Evolutionary conservation across 441 rosid species (phyloP).

Genomic region (Croton setiger): DNA sequence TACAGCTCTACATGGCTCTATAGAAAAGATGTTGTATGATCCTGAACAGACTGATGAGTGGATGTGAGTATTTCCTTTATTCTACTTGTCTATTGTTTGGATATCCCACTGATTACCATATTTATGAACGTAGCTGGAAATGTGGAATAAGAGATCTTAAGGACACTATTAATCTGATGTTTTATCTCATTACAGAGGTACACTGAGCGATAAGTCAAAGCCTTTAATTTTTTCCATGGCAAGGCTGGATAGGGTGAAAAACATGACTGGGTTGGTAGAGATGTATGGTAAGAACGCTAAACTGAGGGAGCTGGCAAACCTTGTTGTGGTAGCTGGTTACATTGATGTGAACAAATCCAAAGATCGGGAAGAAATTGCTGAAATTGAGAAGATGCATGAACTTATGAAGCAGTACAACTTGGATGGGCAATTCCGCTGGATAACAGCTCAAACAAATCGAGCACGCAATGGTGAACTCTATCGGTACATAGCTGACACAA

Average conservation of each 20-base stretch:
- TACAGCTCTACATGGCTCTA: slow-evolving; percentile 73
- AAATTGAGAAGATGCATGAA: slow-evolving; percentile 78
- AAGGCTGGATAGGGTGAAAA: slow-evolving; percentile 85
- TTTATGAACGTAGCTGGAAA: neutral
- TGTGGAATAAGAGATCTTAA: neutral
- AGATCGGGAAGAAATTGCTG: slow-evolving; percentile 84
- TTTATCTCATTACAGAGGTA: slow-evolving; percentile 51
- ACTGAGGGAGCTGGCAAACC: slow-evolving; percentile 81
- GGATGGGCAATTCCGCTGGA: slow-evolving; percentile 89
- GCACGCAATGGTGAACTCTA: slow-evolving; percentile 96
- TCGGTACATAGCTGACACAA: slow-evolving; percentile 81
- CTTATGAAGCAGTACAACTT: slow-evolving; percentile 61
- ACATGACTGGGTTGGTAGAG: slow-evolving; percentile 88
- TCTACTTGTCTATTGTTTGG: neutral
- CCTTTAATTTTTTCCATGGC: slow-evolving; percentile 95
- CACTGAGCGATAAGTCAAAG: slow-evolving; percentile 64
- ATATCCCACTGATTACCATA: neutral
- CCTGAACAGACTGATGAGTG: slow-evolving; percentile 70
- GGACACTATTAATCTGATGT: neutral
- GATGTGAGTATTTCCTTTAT: slow-evolving; percentile 44
- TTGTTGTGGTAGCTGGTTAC: slow-evolving; percentile 83
- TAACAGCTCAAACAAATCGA: slow-evolving; percentile 78
- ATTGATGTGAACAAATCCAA: slow-evolving; percentile 68
- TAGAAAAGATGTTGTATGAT: slow-evolving; percentile 72
- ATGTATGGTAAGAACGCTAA: slow-evolving; percentile 58